Conservation (phyloP, 202 grass and related monocot species). For the Elaeis oleifera region DNA sequence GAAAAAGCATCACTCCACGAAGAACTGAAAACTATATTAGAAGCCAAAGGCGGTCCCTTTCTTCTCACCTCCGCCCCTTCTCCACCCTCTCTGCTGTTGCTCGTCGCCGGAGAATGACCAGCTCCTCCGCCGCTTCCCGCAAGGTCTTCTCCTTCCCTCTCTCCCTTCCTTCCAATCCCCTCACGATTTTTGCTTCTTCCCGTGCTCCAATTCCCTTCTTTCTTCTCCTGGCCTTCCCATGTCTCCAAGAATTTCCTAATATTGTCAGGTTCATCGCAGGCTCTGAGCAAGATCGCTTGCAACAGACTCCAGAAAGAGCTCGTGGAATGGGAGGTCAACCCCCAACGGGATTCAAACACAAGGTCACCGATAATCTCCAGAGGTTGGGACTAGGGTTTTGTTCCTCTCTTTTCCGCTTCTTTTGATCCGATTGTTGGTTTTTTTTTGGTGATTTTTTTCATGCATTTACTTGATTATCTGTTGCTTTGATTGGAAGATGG, state of each 20-base stretch:
- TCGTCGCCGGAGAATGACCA: slow-evolving; percentile 37
- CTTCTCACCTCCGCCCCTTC: too few species aligned
- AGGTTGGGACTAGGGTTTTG: slow-evolving; percentile 31
- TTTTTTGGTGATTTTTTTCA: neutral
- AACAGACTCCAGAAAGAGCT: slow-evolving; percentile 80
- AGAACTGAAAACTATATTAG: too few species aligned
- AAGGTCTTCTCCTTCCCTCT: slow-evolving; percentile 41
- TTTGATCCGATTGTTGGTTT: neutral
- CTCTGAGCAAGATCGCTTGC: slow-evolving; percentile 80
- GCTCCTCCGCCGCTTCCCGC: slow-evolving; percentile 48
- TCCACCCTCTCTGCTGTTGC: too few species aligned
- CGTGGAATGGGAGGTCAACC: slow-evolving; percentile 68
- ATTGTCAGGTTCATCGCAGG: slow-evolving; percentile 23
- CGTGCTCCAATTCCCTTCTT: too few species aligned
- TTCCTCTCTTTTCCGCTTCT: neutral
- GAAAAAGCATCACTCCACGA: too few species aligned
- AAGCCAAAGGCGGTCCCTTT: too few species aligned
- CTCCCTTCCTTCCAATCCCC: too few species aligned
- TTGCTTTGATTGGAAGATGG: neutral
- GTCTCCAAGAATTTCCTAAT: neutral
- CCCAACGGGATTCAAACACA: slow-evolving; percentile 56
- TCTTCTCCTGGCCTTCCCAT: too few species aligned
- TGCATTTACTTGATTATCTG: neutral
- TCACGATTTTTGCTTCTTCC: too few species aligned
- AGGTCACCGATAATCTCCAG: slow-evolving; percentile 75